Conservation (phyloP, 2,329 filamentous ascomycete genomes). For the Phialophora chinensis region DNA sequence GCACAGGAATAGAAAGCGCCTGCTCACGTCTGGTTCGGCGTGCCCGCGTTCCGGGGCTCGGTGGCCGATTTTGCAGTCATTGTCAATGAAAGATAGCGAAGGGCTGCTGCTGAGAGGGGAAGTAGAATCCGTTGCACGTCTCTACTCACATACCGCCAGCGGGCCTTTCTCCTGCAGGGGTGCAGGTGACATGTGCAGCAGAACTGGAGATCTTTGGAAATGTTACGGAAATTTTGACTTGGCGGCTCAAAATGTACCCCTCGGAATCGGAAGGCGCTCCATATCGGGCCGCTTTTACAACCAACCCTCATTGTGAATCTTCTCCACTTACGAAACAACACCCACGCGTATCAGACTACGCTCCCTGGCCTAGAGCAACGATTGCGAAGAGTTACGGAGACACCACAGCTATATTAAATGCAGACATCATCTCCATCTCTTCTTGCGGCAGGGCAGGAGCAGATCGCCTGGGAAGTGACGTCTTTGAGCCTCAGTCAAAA, state of each 20-base stretch:
- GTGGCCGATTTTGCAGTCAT: slow-evolving; percentile 30
- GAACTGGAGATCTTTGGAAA: background rate
- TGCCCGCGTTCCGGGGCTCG: slow-evolving; percentile 52
- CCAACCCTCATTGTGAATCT: no score
- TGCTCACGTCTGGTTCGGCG: slow-evolving; percentile 77
- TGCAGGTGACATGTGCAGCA: background rate
- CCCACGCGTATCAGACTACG: no score
- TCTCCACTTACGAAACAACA: no score
- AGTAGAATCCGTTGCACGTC: background rate
- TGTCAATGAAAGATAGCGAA: background rate
- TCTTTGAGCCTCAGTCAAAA: no score
- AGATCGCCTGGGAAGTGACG: no score
- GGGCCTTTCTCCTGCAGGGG: background rate
- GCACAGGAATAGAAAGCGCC: slow-evolving; percentile 25
- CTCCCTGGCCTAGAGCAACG: no score
- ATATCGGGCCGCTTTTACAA: no score
- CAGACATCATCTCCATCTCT: no score
- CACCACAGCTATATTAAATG: no score
- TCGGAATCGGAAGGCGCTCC: background rate
- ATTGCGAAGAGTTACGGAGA: no score
- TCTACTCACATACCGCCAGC: background rate
- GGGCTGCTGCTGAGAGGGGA: background rate
- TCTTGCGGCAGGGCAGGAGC: no score
- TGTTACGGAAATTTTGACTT: slow-evolving; percentile 22
- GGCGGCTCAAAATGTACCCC: background rate